Evolutionary conservation across 129 eudicot species (phyloP).

Genomic region (Gnaphalium uliginosum): DNA sequence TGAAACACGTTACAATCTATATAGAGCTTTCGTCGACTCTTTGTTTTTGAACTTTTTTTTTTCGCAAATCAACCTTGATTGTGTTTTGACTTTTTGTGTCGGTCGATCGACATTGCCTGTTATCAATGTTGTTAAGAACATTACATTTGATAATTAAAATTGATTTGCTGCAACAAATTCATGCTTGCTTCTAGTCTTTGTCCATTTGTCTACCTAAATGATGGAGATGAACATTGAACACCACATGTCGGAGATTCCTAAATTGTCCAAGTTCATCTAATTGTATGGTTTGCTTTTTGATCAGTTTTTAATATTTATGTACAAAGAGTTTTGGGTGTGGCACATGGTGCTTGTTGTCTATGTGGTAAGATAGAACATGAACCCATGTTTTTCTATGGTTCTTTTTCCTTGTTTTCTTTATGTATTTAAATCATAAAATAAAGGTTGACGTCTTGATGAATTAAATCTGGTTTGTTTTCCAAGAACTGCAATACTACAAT

Average conservation of each 20-base stretch:
- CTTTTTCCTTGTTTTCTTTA: background rate
- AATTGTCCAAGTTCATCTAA: constrained; percentile 37
- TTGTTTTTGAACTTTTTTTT: no score
- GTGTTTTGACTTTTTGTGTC: no score
- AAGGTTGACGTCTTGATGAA: no score
- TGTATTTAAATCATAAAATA: background rate
- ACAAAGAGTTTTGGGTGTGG: constrained; percentile 27
- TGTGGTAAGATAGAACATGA: constrained; percentile 29
- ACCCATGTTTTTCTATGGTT: constrained; percentile 29
- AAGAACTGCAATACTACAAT: no score
- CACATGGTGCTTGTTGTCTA: constrained; percentile 33
- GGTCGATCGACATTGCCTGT: no score
- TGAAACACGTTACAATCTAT: background rate
- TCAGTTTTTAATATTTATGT: constrained; percentile 6
- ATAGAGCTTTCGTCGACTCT: background rate
- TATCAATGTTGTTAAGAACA: no score
- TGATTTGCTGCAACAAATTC: background rate
- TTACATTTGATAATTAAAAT: no score
- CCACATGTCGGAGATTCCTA: constrained; percentile 44
- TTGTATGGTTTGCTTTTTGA: constrained; percentile 34
- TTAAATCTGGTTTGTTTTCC: no score
- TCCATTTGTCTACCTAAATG: background rate
- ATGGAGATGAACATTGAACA: constrained; percentile 14
- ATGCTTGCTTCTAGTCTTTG: constrained; percentile 6
- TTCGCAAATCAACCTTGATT: no score